Percentiles rank a stretch among this genome's conserved stretches.
phyloP scores from a whole-genome alignment of 2,329 filamentous ascomycete species.

The Xylariomycetidae sp. region DNA sequence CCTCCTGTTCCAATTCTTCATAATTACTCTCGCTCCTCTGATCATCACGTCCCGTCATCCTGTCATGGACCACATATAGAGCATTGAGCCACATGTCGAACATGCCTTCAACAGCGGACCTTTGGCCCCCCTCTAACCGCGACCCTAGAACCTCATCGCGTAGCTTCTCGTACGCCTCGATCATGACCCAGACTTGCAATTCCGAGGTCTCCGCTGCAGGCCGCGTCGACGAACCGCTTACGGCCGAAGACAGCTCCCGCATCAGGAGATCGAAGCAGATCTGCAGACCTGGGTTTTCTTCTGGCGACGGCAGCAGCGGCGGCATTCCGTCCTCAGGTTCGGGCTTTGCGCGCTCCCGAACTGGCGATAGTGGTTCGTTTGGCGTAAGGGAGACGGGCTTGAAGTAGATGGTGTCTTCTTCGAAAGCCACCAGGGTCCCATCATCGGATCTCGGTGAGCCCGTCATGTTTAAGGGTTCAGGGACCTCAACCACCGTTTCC shows the following conservation, averaged over 20 bases:
- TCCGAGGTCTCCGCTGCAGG: conserved; percentile 34
- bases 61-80: conserved; percentile 42
- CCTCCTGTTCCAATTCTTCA: conserved; percentile 14
- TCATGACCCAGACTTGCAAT: conserved; percentile 53
- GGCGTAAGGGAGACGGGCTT: conserved; percentile 34
- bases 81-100: conserved; percentile 49
- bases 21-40: conserved; percentile 30
- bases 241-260: conserved; percentile 42
- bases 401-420: conserved; percentile 43
- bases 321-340: too few relatives aligned
- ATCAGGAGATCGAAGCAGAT: conserved; percentile 48
- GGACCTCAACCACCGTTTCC: conserved; percentile 11
- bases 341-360: conserved; percentile 4
- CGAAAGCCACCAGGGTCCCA: conserved; percentile 40
- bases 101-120: conserved; percentile 33
- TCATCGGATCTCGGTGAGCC: conserved; percentile 38
- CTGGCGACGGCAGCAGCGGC: conserved; percentile 5
- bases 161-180: conserved; percentile 53
- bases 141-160: conserved; percentile 39
- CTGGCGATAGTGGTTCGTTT: conserved; percentile 7
- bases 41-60: conserved; percentile 26
- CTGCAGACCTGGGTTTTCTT: conserved; percentile 40
- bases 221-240: conserved; percentile 18
- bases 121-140: conserved; percentile 22
- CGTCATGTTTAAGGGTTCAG: conserved; percentile 7